These are phyloP conservation scores for Cyberlindnera subsufficiens DNA, from an alignment of 805 yeast genomes.

Conservation along the genomic window DNA sequence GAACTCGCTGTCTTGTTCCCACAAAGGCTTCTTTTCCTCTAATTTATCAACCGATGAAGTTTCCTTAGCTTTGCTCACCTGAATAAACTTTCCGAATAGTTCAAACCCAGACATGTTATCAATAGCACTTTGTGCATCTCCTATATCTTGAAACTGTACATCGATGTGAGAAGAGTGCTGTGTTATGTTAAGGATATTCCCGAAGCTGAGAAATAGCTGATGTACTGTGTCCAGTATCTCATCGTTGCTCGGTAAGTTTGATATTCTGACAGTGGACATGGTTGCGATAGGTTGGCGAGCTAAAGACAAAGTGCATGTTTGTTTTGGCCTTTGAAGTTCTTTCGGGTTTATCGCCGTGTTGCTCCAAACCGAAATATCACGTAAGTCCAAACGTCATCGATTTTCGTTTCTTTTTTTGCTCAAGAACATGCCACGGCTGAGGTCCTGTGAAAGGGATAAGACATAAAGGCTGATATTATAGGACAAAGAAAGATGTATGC, in stretches of 20 bases:
- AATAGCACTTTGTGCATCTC: conserved; percentile 18
- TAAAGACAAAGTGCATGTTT: not conserved
- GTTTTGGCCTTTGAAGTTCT: not conserved
- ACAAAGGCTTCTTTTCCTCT: conserved; percentile 9
- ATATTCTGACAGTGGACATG: conserved; percentile 12
- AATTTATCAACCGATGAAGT: conserved; percentile 1
- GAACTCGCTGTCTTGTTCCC: conserved; percentile 5
- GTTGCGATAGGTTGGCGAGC: not conserved
- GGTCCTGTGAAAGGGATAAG: no score
- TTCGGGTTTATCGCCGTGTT: no score
- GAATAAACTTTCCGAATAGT: conserved; percentile 13
- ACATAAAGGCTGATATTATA: no score
- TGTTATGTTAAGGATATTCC: conserved; percentile 12
- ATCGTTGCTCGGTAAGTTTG: conserved; percentile 15
- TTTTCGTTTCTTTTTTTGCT: not conserved
- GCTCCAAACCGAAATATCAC: no score
- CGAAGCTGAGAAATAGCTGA: conserved; percentile 19
- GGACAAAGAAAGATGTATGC: no score
- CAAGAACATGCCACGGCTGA: no score
- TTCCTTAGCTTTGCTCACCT: conserved; percentile 15
- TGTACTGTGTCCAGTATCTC: conserved; percentile 7
- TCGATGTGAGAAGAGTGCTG: conserved; percentile 8
- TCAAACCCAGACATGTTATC: conserved; percentile 21
- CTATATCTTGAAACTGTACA: conserved; percentile 20
- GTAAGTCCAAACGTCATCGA: not conserved